These are phyloP conservation scores for Aspergillus egyptiacus DNA, from an alignment of 495 filamentous ascomycete genomes.

Conservation along the genomic window DNA sequence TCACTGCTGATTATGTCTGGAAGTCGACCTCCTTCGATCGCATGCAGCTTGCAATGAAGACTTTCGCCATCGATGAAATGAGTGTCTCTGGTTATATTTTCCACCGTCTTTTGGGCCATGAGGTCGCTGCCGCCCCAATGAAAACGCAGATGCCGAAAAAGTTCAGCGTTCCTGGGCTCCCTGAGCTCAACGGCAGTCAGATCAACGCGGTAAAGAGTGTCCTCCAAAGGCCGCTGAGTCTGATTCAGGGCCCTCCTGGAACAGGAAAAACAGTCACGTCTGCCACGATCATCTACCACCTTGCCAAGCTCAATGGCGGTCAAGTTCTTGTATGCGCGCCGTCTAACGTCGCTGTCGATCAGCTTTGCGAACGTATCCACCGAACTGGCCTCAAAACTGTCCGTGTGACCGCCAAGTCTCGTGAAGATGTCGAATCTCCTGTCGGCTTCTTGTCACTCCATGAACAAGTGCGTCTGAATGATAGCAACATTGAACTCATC, in stretches of 20 bases:
- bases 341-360: constrained; percentile 97
- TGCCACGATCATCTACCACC: constrained; percentile 96
- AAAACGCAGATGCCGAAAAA: constrained; percentile 96
- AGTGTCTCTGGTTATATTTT: constrained; percentile 99
- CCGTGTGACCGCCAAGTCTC: constrained; percentile 96
- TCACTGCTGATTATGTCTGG: constrained; percentile 98
- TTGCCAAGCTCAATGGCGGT: constrained; percentile 89
- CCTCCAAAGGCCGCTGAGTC: constrained; percentile 81
- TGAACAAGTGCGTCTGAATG: constrained; percentile 95
- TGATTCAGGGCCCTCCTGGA: constrained; percentile 95
- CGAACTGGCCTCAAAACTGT: constrained; percentile 91
- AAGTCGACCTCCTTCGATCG: constrained; percentile 98
- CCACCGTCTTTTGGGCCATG: constrained; percentile 92
- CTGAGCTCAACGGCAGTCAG: constrained; percentile 92
- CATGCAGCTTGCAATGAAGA: constrained; percentile 99
- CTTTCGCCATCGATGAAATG: constrained; percentile 96
- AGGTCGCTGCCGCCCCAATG: constrained; percentile 92
- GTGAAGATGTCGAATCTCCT: constrained; percentile 95
- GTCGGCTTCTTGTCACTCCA: constrained; percentile 93
- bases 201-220: constrained; percentile 97
- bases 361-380: constrained; percentile 97
- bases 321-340: constrained; percentile 96
- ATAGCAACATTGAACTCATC: constrained; percentile 86
- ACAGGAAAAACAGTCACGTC: constrained; percentile 99
- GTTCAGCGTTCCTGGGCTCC: constrained; percentile 91